These are phyloP conservation scores for Daedaleopsis sinensis DNA, from an alignment of 768 basidiomycete genomes.

Conservation along the genomic window DNA sequence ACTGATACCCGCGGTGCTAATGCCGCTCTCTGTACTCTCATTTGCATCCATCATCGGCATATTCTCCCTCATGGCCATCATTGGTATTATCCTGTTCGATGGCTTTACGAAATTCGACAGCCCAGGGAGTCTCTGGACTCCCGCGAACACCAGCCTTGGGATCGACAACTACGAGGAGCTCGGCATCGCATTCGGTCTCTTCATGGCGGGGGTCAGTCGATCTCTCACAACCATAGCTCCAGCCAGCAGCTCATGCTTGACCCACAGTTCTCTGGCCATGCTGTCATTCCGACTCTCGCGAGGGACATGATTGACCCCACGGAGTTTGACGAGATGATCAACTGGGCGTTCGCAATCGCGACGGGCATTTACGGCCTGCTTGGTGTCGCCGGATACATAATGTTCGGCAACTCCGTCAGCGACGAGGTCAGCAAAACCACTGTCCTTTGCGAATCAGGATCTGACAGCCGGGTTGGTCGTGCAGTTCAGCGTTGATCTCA, in stretches of 20 bases:
- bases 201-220: slow-evolving; percentile 80
- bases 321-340: slow-evolving; percentile 80
- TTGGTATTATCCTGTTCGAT: slow-evolving; percentile 79
- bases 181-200: slow-evolving; percentile 82
- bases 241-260: background rate
- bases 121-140: slow-evolving; percentile 82
- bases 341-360: slow-evolving; percentile 75
- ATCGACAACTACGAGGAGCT: slow-evolving; percentile 58
- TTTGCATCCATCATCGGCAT: slow-evolving; percentile 89
- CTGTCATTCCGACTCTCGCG: slow-evolving; percentile 87
- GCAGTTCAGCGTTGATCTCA: slow-evolving; percentile 83
- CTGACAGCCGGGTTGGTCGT: background rate
- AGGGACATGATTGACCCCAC: slow-evolving; percentile 87
- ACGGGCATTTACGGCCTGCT: slow-evolving; percentile 26
- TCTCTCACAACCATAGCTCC: too few relatives aligned
- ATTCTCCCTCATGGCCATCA: slow-evolving; percentile 72
- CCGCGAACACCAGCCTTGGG: slow-evolving; percentile 66
- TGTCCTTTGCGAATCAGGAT: background rate
- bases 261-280: slow-evolving; percentile 83
- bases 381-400: slow-evolving; percentile 74
- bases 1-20: slow-evolving; percentile 80
- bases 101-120: slow-evolving; percentile 70
- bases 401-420: slow-evolving; percentile 83
- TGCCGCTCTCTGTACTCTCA: slow-evolving; percentile 85
- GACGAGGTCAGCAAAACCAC: slow-evolving; percentile 64